Evolutionary conservation across 2,329 filamentous ascomycete species (phyloP).

Genomic region (Aspergillus niger): DNA sequence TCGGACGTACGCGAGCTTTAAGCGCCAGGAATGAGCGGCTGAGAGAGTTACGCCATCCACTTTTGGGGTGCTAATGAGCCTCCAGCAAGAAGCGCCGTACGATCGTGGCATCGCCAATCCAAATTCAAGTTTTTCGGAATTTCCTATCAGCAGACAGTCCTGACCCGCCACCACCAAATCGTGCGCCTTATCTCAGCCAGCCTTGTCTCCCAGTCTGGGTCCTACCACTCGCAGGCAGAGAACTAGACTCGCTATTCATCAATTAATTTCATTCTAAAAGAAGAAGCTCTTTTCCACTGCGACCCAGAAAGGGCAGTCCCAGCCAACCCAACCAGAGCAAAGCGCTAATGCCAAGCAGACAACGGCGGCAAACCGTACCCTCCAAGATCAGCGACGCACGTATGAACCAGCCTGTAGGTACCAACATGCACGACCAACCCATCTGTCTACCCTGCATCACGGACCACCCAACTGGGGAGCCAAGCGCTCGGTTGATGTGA

Average conservation of each 20-base stretch:
- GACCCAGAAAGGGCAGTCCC: neutral
- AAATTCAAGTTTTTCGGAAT: neutral
- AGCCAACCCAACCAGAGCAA: neutral
- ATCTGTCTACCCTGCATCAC: neutral
- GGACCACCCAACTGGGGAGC: neutral
- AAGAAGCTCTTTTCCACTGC: too few species aligned
- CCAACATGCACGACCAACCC: neutral
- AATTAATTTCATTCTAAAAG: neutral
- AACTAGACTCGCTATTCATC: neutral
- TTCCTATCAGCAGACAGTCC: neutral
- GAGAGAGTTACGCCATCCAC: neutral
- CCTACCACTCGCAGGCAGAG: neutral
- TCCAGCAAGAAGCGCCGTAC: neutral
- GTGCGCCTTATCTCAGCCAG: neutral
- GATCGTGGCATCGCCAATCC: neutral
- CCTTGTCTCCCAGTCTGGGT: neutral
- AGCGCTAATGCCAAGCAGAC: neutral
- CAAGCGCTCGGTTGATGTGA: neutral
- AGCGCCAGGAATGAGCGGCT: conserved; percentile 6
- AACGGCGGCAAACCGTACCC: neutral
- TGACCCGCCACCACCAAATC: neutral
- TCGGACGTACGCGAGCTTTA: neutral
- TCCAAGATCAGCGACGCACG: neutral
- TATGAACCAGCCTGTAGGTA: neutral
- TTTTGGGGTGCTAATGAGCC: neutral